Conservation (phyloP, 352 stramenopile species). For the Globisporangium splendens region DNA sequence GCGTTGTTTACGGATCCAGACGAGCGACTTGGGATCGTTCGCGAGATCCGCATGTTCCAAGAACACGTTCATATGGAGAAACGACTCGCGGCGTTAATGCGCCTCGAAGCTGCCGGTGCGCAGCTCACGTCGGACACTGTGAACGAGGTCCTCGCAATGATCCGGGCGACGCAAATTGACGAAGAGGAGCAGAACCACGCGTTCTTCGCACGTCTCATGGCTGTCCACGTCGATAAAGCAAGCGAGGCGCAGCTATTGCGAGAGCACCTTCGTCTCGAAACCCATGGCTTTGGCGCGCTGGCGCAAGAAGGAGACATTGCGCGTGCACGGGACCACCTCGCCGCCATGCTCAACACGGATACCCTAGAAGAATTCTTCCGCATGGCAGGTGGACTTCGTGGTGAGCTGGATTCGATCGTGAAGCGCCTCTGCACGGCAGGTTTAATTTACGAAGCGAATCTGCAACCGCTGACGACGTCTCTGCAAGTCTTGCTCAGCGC, state of each 20-base stretch:
- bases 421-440: slow-evolving; percentile 59
- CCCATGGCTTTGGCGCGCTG: slow-evolving; percentile 67
- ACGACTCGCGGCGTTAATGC: slow-evolving; percentile 40
- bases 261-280: slow-evolving; percentile 47
- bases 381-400: slow-evolving; percentile 68
- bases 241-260: slow-evolving; percentile 28
- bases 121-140: slow-evolving; percentile 41
- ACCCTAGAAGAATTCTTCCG: slow-evolving; percentile 84
- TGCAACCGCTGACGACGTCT: slow-evolving; percentile 34
- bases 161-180: slow-evolving; percentile 47
- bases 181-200: slow-evolving; percentile 65
- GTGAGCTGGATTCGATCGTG: slow-evolving; percentile 61
- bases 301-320: slow-evolving; percentile 48
- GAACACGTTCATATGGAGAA: slow-evolving; percentile 42
- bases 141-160: slow-evolving; percentile 31
- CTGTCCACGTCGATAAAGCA: slow-evolving; percentile 36
- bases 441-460: slow-evolving; percentile 74
- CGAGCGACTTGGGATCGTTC: slow-evolving; percentile 50
- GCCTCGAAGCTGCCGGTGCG: slow-evolving; percentile 37
- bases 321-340: slow-evolving; percentile 25
- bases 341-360: slow-evolving; percentile 32
- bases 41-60: slow-evolving; percentile 52
- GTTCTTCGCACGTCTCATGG: slow-evolving; percentile 52
- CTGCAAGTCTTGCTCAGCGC: slow-evolving; percentile 57
- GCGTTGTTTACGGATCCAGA: slow-evolving; percentile 66